Evolutionary conservation across 345 rosid species (phyloP).

Genomic region (Linum tenue): DNA sequence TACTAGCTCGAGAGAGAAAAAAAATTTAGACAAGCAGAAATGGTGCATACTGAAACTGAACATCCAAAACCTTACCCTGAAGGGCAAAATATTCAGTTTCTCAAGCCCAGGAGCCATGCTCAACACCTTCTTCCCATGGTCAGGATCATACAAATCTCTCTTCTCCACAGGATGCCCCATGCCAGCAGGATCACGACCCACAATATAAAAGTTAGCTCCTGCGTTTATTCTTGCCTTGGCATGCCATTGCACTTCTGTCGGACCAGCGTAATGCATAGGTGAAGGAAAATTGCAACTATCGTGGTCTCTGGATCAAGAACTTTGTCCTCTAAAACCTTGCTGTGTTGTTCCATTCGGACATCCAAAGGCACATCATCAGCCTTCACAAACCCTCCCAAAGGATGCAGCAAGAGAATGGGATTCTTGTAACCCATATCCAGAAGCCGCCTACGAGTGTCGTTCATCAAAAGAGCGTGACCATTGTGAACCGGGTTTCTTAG

Average conservation of each 20-base stretch:
- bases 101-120: constrained; percentile 99
- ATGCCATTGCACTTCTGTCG: constrained; percentile 99
- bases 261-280: constrained; percentile 98
- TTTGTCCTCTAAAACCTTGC: constrained; percentile 90
- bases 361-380: constrained; percentile 92
- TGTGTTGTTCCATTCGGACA: constrained; percentile 94
- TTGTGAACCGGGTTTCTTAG: constrained; percentile 92
- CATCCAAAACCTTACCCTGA: constrained; percentile 44
- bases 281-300: constrained; percentile 87
- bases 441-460: constrained; percentile 70
- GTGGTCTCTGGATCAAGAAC: constrained; percentile 88
- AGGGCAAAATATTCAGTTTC: constrained; percentile 87
- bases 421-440: constrained; percentile 87
- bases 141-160: constrained; percentile 92
- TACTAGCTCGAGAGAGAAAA: background rate
- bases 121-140: constrained; percentile 88
- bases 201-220: constrained; percentile 94
- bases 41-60: too few relatives aligned
- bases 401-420: constrained; percentile 85
- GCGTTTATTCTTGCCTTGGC: constrained; percentile 97
- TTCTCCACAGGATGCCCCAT: constrained; percentile 94
- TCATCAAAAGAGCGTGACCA: constrained; percentile 91
- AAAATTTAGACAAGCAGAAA: too few relatives aligned
- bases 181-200: constrained; percentile 98
- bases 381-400: constrained; percentile 90